Conservation (phyloP, 345 rosid genomes). For the Lepidium didymum region DNA sequence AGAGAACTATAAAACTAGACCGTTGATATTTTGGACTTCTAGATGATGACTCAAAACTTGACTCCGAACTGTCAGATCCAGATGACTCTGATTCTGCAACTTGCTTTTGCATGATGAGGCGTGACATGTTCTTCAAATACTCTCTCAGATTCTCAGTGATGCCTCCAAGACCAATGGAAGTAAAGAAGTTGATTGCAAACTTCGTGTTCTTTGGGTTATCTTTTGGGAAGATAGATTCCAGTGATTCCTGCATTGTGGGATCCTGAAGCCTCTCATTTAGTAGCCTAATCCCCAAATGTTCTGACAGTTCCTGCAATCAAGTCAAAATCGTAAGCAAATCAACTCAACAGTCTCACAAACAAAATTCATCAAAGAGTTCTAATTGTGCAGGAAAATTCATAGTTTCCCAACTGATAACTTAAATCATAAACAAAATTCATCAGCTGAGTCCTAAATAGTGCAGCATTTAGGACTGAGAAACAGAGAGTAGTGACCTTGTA, state of each 20-base stretch:
- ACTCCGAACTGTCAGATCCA: no score
- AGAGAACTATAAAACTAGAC: no score
- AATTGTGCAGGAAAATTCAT: no score
- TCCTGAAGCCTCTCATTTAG: slow-evolving; percentile 76
- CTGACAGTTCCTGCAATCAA: slow-evolving; percentile 66
- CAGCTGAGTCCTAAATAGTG: no score
- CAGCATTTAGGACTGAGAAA: no score
- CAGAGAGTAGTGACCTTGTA: no score
- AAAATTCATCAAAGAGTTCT: no score
- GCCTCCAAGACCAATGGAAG: slow-evolving; percentile 93
- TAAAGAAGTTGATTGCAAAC: slow-evolving; percentile 79
- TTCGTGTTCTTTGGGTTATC: slow-evolving; percentile 87
- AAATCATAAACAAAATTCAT: not conserved
- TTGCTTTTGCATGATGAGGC: slow-evolving; percentile 73
- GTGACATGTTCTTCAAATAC: slow-evolving; percentile 83
- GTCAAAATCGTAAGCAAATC: not conserved
- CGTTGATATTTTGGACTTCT: no score
- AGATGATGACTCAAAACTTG: no score
- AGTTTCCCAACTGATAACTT: not conserved
- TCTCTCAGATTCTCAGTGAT: slow-evolving; percentile 81
- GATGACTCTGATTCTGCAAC: slow-evolving; percentile 17
- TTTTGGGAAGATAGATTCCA: slow-evolving; percentile 75
- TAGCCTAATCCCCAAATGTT: slow-evolving; percentile 79
- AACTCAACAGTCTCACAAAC: not conserved
- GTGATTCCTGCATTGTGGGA: slow-evolving; percentile 64